Conservation (phyloP, 2,329 filamentous ascomycete genomes). For the Nigrograna mackinnonii region DNA sequence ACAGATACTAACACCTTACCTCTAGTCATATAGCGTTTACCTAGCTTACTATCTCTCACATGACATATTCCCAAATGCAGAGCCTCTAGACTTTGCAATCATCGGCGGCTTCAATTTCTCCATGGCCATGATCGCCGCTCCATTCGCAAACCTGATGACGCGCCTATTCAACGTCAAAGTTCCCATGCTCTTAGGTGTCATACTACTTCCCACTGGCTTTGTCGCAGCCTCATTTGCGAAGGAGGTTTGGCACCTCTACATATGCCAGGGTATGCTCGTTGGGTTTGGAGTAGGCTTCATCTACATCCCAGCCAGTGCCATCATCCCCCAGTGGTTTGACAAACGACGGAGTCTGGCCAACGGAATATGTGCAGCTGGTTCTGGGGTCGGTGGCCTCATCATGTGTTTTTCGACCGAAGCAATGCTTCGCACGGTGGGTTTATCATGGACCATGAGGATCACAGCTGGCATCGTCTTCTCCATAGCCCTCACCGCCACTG, state of each 20-base stretch:
- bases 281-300: slow-evolving; percentile 46
- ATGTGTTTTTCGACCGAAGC: slow-evolving; percentile 33
- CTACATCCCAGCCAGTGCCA: slow-evolving; percentile 42
- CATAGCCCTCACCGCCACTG: slow-evolving; percentile 31
- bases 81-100: slow-evolving; percentile 42
- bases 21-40: slow-evolving; percentile 48
- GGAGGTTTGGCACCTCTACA: slow-evolving; percentile 44
- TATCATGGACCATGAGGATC: slow-evolving; percentile 47
- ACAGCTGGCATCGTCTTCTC: slow-evolving; percentile 37
- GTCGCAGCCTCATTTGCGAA: slow-evolving; percentile 43
- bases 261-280: slow-evolving; percentile 46
- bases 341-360: slow-evolving; percentile 44
- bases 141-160: slow-evolving; percentile 32
- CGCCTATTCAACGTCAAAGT: slow-evolving; percentile 25
- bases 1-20: no score
- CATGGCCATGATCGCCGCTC: slow-evolving; percentile 37
- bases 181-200: slow-evolving; percentile 34
- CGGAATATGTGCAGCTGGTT: slow-evolving; percentile 43
- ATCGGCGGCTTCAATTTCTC: slow-evolving; percentile 45
- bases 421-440: slow-evolving; percentile 39
- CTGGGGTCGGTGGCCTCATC: slow-evolving; percentile 45
- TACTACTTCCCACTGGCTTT: slow-evolving; percentile 39
- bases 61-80: slow-evolving; percentile 37
- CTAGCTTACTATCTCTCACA: slow-evolving; percentile 45
- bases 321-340: slow-evolving; percentile 49